phyloP scores from a whole-genome alignment of 2,329 filamentous ascomycete species.

The Trematosphaeria pertusa region DNA sequence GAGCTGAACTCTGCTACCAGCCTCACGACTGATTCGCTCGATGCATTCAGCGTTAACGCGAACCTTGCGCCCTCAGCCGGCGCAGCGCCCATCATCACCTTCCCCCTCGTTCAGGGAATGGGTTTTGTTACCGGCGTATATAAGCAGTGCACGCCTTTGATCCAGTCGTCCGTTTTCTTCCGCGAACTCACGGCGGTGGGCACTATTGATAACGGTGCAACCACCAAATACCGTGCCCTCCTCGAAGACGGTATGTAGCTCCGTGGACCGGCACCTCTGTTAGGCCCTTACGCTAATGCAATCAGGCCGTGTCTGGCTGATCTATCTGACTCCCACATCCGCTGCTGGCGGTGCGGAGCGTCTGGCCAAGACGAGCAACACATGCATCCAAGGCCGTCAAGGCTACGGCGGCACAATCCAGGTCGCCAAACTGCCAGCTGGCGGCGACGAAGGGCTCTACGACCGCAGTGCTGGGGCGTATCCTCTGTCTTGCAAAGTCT shows the following conservation, averaged over 20 bases:
- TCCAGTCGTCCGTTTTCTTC: slow-evolving; percentile 78
- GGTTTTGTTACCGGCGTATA: slow-evolving; percentile 81
- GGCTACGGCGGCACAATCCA: slow-evolving; percentile 81
- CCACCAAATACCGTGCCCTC: not conserved
- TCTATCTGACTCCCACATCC: not conserved
- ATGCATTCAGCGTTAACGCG: slow-evolving; percentile 66
- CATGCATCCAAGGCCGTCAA: slow-evolving; percentile 66
- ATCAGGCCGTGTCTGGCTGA: not conserved
- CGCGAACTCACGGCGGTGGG: slow-evolving; percentile 63
- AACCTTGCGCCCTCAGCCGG: slow-evolving; percentile 63
- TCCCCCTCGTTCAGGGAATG: slow-evolving; percentile 88
- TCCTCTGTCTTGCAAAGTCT: slow-evolving; percentile 45
- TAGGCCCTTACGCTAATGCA: too few species aligned
- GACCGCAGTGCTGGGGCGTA: slow-evolving; percentile 80
- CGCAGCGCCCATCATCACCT: slow-evolving; percentile 67
- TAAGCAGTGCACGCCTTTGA: slow-evolving; percentile 68
- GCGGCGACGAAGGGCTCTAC: slow-evolving; percentile 63
- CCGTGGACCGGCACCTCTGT: too few species aligned
- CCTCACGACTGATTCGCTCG: slow-evolving; percentile 56
- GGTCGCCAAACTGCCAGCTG: slow-evolving; percentile 74
- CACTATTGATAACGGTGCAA: slow-evolving; percentile 59
- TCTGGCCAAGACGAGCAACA: slow-evolving; percentile 54
- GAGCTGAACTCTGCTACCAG: slow-evolving; percentile 69
- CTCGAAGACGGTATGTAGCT: not conserved
- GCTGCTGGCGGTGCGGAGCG: not conserved